Percentiles rank a stretch among this genome's conserved stretches.
Evolutionary conservation across 192 early-diverging fungal species (phyloP).

Genomic region (Pilaira anomala): DNA sequence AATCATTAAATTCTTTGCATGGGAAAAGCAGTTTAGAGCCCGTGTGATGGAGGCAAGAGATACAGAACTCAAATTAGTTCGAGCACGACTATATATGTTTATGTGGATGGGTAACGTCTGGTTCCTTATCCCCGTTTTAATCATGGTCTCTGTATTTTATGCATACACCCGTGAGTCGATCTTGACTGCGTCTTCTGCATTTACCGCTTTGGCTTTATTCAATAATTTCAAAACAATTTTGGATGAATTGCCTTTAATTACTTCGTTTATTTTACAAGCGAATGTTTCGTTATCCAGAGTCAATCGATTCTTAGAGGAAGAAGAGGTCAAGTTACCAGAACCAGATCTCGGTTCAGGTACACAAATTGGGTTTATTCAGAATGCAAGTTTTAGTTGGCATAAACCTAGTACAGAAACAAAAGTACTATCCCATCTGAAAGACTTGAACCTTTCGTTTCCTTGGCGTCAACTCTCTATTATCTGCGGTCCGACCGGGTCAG

Average conservation of each 20-base stretch:
- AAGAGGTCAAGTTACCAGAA: conserved; percentile 48
- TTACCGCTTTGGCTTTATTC: conserved; percentile 69
- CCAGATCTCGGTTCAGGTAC: background rate
- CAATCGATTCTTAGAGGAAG: conserved; percentile 68
- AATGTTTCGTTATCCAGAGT: conserved; percentile 68
- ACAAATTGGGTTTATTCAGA: conserved; percentile 58
- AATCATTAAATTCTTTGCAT: conserved; percentile 90
- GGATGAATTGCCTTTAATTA: conserved; percentile 58
- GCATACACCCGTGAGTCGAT: conserved; percentile 58
- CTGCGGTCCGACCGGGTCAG: conserved; percentile 82
- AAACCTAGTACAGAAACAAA: conserved; percentile 12
- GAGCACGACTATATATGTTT: conserved; percentile 50
- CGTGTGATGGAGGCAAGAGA: conserved; percentile 61
- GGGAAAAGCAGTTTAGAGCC: conserved; percentile 71
- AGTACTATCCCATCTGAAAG: conserved; percentile 55
- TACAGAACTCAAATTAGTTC: conserved; percentile 55
- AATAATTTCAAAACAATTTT: conserved; percentile 64
- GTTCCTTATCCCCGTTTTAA: conserved; percentile 55
- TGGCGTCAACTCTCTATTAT: conserved; percentile 67
- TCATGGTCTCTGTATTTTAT: conserved; percentile 58
- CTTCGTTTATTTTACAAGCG: conserved; percentile 56
- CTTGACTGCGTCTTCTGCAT: conserved; percentile 62
- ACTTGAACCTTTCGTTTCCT: conserved; percentile 69
- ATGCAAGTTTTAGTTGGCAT: conserved; percentile 66
- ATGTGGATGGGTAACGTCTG: conserved; percentile 55